Base-by-base conservation (phyloP, 306 rosid species). In the Trichosanthes truncata region DNA sequence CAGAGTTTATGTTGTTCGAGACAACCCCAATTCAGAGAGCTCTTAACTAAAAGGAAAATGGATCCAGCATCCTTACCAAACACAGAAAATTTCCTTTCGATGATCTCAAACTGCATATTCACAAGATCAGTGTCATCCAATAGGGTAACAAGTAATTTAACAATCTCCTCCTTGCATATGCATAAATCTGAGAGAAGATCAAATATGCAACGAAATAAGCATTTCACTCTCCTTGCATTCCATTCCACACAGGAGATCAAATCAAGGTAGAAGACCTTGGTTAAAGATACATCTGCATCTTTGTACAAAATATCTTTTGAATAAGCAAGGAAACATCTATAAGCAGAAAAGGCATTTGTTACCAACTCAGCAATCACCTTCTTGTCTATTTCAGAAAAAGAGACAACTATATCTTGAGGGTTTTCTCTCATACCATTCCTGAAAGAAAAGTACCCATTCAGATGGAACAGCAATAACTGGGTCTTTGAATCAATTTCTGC, bases 1-100 rank as follows among this genome's bases (percentile, higher is more conserved):
- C 83, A 83, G 7, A 83, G 52, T 62, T 80, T 83, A 59, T 61
- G 83, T 60, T 83, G 86, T 69, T 66, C 81, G 29, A 83, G 49
- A 76, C n/a, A 46, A 25, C 46, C 79, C 86, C 86, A 83, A 45
- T 71, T 56, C 15, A 83, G 57, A 48, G 86, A 83, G 74, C 65
- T 81, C 45, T 76, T 83, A 69, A 80, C 74, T 59, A 83, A 26
- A 60, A 67, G 80, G 15, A 73, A 77, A 56, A 83, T 80, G 61
- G 68, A 80, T 80, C 76, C 75, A 35, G 51, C 4, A 26, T 80
- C 56, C 81, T 67, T 78, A 56, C 86, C 83, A 80, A 83, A 76
- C 31, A 83, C 33, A 52, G 43, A 83, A 38, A 67, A 38, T 46
- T 76, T 83, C 63, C 60, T 80, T 63, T 36, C 43, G 35, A 80